Base-by-base conservation (phyloP, 129 eudicot genomes). In the Helichrysum umbraculigerum region DNA sequence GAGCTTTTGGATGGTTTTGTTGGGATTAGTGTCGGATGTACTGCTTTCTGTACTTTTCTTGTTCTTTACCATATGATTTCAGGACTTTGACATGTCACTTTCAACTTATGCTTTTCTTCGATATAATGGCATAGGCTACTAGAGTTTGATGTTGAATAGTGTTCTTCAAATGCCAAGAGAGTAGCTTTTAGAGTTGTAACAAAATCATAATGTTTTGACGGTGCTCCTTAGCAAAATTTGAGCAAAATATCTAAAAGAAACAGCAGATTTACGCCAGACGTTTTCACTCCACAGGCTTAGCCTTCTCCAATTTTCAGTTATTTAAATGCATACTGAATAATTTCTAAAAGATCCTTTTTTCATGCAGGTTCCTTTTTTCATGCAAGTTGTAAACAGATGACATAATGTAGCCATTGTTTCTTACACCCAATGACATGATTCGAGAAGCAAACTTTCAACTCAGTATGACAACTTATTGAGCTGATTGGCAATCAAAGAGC, bases 1-100 rank as follows among this genome's bases (percentile, higher is more conserved):
- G 34, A 63, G 19, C 68, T 63, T 63, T 63, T 63, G 20, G 68
- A 25, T 25, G 28, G 28, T 25, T 41, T 63, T 63, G 68, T 30
- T 63, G 20, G 68, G 68, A 5, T 33, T 32, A 63, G 68, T 19
- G 3, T 15, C 42, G 30, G 3, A 63, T 30, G 37, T 25, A 28
- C 67, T 61, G 33, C 33, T 61, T 30, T 6, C 17, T 61, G 35
- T 28, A 25, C 66, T 2, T 15, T 51, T 51, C 66, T 8, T 21
- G 33, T 61, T 30, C 28, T 60, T 29, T n/a, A n/a, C n/a, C 8
- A 25, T 6, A 63, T 4, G 1, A 11, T 30, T 44, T 3, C 17
- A 44, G 52, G 52, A 41, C 8, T 41, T 0, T 41, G 14, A 7
- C 2, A 29, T 30, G 67, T 15, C 39, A 21, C 6, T 14, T 62